Percentiles rank a stretch among this genome's conserved stretches.
Conservation (phyloP, 495 filamentous ascomycete species). For the Staphylotrichum longicolle region DNA sequence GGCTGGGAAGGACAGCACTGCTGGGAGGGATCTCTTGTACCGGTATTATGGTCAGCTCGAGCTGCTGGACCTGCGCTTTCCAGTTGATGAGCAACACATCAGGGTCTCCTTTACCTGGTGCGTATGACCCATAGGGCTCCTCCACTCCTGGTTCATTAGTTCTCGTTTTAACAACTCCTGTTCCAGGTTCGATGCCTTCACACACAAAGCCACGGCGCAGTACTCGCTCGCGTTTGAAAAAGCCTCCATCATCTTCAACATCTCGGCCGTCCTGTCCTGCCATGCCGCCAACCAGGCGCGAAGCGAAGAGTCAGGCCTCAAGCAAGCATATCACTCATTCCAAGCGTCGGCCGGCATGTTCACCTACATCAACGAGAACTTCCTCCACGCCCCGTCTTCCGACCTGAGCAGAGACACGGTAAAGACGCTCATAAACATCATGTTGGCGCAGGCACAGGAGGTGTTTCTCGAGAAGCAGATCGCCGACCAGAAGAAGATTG, state of each 20-base stretch:
- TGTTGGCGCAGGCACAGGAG: slow-evolving; percentile 93
- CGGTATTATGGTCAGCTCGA: slow-evolving; percentile 98
- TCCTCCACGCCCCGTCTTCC: slow-evolving; percentile 91
- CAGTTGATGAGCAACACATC: slow-evolving; percentile 97
- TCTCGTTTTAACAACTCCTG: slow-evolving; percentile 24
- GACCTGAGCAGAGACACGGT: slow-evolving; percentile 93
- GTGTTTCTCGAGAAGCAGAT: slow-evolving; percentile 97
- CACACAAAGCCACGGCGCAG: slow-evolving; percentile 90
- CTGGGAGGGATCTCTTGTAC: slow-evolving; percentile 89
- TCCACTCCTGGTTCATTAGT: not conserved
- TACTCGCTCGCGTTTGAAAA: slow-evolving; percentile 98
- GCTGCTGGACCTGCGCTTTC: slow-evolving; percentile 89
- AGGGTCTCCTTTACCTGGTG: slow-evolving; percentile 99
- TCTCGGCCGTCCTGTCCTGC: slow-evolving; percentile 93
- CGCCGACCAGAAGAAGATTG: slow-evolving; percentile 87
- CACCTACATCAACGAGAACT: slow-evolving; percentile 99
- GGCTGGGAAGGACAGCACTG: slow-evolving; percentile 93
- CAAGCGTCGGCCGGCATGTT: slow-evolving; percentile 99
- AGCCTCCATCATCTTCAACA: slow-evolving; percentile 99
- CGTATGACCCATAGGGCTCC: not conserved
- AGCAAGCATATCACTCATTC: slow-evolving; percentile 97
- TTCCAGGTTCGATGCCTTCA: slow-evolving; percentile 94
- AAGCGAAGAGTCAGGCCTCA: slow-evolving; percentile 86
- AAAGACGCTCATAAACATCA: slow-evolving; percentile 88
- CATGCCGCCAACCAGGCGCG: slow-evolving; percentile 93